Conservation (phyloP, 345 rosid species). For the Luvunga scandens region DNA sequence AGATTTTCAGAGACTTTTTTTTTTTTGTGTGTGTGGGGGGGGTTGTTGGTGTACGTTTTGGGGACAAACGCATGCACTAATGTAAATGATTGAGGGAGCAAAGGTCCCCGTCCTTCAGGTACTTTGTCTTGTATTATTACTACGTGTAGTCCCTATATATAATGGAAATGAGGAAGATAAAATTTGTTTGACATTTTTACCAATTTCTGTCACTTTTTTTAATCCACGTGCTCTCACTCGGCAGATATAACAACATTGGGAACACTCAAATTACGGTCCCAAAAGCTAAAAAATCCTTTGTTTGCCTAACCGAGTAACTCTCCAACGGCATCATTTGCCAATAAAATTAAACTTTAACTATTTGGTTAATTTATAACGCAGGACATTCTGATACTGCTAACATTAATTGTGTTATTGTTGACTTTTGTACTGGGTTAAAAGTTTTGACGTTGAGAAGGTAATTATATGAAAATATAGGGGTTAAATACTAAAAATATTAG, state of each 20-base stretch:
- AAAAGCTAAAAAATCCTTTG: background rate
- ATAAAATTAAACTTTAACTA: too few species aligned
- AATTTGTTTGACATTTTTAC: background rate
- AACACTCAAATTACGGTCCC: background rate
- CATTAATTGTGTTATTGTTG: too few species aligned
- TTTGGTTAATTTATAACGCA: too few species aligned
- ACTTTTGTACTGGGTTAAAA: too few species aligned
- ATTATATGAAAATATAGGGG: too few species aligned
- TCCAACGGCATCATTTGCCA: too few species aligned
- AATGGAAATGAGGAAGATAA: background rate
- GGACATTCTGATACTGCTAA: too few species aligned
- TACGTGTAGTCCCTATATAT: background rate
- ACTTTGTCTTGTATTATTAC: slow-evolving; percentile 10
- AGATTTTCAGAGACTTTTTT: background rate
- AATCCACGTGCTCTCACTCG: background rate
- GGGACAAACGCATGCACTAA: slow-evolving; percentile 16
- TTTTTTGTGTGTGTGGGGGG: too few species aligned
- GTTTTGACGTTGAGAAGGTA: too few species aligned
- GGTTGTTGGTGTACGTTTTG: background rate
- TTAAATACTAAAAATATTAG: too few species aligned
- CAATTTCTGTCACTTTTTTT: background rate
- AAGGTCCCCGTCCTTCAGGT: slow-evolving; percentile 5
- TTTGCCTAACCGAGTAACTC: background rate
- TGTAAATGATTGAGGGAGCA: slow-evolving; percentile 12
- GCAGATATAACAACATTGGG: background rate